Base-by-base conservation (phyloP, 2,329 filamentous ascomycete genomes). In the Sphaerulina musiva region DNA sequence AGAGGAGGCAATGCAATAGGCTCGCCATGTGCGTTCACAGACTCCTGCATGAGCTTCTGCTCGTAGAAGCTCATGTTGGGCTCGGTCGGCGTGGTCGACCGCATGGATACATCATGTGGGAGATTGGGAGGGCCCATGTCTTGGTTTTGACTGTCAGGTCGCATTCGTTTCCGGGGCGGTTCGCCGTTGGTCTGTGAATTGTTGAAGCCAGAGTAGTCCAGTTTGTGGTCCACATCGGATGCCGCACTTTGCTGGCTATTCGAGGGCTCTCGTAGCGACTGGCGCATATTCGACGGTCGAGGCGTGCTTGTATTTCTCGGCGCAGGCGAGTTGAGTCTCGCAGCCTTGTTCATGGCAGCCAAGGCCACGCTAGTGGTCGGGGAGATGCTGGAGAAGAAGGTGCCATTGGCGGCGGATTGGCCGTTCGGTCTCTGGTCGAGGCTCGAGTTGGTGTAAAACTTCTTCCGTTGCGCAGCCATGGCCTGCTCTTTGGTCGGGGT, bases 401-500 rank as follows among this genome's bases (percentile, higher is more conserved):
- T 96, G 14, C 90, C 91, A 45, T 87, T 84, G 14, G 77, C 83
- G 63, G 59, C 56, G 4, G 64, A 62, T 10, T 58, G 44, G 7
- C 63, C 64, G 29, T 65, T 68, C 6, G 62, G 58, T 47, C 89
- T 80, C 46, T 57, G 55, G 20, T 79, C 82, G 54, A 95, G 89
- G 50, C 82, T 77, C 44, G 79, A 81, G 40, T 62, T 79, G 61
- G 86, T 95, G 73, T 96, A 97, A 72, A 96, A 83, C 61, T 92
- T 83, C 71, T 98, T 97, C 62, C 93, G 78, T 72, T 78, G 78
- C 12, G 92, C 92, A 9, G 93, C 93, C 91, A 97, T 95, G 56
- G 93, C 93, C 72, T 97, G 93, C 72, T 97, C 93, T 72, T 98
- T 98, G 38, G 93, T 98, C 0, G 93, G 93, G 0, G 93, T 97